These are phyloP conservation scores for Ephemerocybe angulata DNA, from an alignment of 768 basidiomycete genomes.

Conservation along the genomic window DNA sequence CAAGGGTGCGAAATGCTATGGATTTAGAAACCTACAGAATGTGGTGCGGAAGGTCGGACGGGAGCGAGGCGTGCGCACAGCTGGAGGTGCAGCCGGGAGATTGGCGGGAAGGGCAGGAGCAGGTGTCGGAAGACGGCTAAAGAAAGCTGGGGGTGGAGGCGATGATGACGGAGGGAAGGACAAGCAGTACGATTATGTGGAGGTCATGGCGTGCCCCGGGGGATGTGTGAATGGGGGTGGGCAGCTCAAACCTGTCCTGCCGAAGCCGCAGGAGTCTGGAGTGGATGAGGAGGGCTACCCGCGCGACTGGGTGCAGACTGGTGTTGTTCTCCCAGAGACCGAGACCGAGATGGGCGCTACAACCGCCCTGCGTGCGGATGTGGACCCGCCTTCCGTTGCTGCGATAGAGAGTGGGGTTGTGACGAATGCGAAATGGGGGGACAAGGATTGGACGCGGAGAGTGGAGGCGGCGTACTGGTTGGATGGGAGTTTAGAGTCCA, in stretches of 20 bases:
- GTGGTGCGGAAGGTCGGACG: constrained; percentile 91
- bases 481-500: constrained; percentile 13
- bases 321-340: constrained; percentile 28
- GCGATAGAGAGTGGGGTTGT: constrained; percentile 18
- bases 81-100: constrained; percentile 38
- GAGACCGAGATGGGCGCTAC: neutral
- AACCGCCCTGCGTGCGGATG: too few species aligned
- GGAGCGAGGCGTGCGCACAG: constrained; percentile 71
- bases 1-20: constrained; percentile 93
- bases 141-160: constrained; percentile 24
- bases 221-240: constrained; percentile 98
- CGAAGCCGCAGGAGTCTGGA: neutral
- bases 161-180: constrained; percentile 25
- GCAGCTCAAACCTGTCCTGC: constrained; percentile 51
- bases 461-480: constrained; percentile 87
- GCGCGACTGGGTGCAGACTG: constrained; percentile 58
- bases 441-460: constrained; percentile 74
- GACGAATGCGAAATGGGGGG: constrained; percentile 70
- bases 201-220: constrained; percentile 98
- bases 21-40: constrained; percentile 96
- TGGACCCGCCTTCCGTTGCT: too few species aligned
- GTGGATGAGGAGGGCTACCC: constrained; percentile 64
- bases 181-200: constrained; percentile 80
- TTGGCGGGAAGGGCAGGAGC: constrained; percentile 22
- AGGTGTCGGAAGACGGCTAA: constrained; percentile 13